Evolutionary conservation across 75 land plant genomes (phyloP).

Genomic region (Sequoiadendron giganteum): DNA sequence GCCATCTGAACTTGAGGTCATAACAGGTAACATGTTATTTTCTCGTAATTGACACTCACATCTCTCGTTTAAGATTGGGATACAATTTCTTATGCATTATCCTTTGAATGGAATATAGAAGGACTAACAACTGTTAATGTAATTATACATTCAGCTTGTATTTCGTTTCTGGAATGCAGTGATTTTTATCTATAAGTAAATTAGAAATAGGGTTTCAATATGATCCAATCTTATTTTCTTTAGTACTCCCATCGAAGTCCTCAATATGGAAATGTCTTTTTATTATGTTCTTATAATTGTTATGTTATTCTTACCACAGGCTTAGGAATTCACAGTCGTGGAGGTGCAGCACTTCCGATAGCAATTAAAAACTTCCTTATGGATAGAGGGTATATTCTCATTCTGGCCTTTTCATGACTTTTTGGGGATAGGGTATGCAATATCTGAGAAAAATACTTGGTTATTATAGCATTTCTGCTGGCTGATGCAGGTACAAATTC

Average conservation of each 20-base stretch:
- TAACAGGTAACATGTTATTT: constrained; percentile 45
- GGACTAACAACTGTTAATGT: background rate
- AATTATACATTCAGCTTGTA: background rate
- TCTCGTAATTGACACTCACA: background rate
- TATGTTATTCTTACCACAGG: constrained; percentile 26
- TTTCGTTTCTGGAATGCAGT: background rate
- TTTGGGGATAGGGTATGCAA: background rate
- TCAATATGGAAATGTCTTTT: background rate
- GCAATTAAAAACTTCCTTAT: constrained; percentile 67
- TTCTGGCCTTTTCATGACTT: background rate
- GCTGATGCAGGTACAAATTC: constrained; percentile 49
- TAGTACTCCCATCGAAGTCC: background rate
- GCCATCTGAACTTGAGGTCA: constrained; percentile 42
- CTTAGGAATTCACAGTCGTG: constrained; percentile 64
- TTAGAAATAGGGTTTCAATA: background rate
- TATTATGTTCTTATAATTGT: background rate
- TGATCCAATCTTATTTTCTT: background rate
- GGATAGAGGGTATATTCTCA: constrained; percentile 41
- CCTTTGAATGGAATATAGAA: background rate
- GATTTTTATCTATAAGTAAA: background rate
- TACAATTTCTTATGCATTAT: too few relatives aligned
- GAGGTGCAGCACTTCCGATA: constrained; percentile 62
- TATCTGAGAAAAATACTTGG: background rate
- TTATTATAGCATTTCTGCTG: background rate
- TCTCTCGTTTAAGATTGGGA: too few relatives aligned